Conservation (phyloP, 1,139 yeast species). For the Protomyces gravidus region DNA sequence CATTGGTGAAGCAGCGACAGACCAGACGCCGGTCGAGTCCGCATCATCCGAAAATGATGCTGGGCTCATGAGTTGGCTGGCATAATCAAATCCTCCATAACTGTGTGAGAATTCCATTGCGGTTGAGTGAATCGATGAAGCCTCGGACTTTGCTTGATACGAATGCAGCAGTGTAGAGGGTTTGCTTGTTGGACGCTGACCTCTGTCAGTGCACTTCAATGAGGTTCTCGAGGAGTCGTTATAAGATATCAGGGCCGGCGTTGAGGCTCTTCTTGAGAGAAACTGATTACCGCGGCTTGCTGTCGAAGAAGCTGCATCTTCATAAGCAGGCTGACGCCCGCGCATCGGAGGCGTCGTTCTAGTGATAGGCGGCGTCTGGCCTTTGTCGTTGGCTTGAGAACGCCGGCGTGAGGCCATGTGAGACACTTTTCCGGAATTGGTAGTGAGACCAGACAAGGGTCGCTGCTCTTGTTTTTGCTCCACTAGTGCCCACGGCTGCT, state of each 20-base stretch:
- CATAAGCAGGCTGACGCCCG: too few species aligned
- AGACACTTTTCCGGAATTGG: not conserved
- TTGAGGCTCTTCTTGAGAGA: not conserved
- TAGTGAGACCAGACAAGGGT: not conserved
- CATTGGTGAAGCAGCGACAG: constrained; percentile 1
- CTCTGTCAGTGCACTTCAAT: too few species aligned
- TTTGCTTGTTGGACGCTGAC: not conserved
- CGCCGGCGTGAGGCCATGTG: not conserved
- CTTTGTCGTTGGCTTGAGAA: not conserved
- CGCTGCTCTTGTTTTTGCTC: too few species aligned
- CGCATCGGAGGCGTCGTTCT: too few species aligned
- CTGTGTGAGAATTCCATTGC: not conserved
- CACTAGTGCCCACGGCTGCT: too few species aligned
- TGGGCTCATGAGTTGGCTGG: not conserved
- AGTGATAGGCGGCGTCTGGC: not conserved
- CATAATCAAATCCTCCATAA: not conserved
- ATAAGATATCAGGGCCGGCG: not conserved
- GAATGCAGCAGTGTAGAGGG: not conserved
- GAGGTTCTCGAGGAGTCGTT: too few species aligned
- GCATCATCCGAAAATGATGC: not conserved
- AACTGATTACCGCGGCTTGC: not conserved
- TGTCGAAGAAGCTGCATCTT: not conserved
- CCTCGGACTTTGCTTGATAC: not conserved
- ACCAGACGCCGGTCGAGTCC: not conserved
- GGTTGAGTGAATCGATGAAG: not conserved